A percentile compares a stretch with the other conserved stretches of the same genome.
phyloP scores from a whole-genome alignment of 2,329 filamentous ascomycete genomes.

The Aspergillus aculeatinus region DNA sequence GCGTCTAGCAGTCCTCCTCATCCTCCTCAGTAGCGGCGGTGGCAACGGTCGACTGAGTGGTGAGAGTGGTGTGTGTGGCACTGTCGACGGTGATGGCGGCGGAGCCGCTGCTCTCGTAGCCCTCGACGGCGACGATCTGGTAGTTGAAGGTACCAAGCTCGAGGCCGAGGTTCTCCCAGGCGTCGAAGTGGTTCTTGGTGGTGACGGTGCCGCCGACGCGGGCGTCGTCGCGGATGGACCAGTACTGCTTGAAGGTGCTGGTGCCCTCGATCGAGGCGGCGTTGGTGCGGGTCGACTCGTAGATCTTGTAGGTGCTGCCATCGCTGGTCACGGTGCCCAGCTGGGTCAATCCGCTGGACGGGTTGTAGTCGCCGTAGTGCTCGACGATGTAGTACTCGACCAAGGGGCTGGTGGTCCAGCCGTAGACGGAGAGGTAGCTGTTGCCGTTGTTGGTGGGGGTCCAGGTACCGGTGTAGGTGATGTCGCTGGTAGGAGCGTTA shows the following conservation, averaged over 20 bases:
- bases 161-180: constrained; percentile 35
- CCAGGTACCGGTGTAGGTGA: constrained; percentile 33
- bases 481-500: constrained; percentile 6
- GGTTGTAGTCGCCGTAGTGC: constrained; percentile 36
- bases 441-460: constrained; percentile 28
- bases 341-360: constrained; percentile 27
- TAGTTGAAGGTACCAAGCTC: constrained; percentile 37
- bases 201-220: constrained; percentile 40
- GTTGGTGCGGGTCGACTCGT: constrained; percentile 37
- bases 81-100: constrained; percentile 35
- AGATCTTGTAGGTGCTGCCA: constrained; percentile 42
- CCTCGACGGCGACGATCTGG: constrained; percentile 45
- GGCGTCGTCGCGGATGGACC: constrained; percentile 40
- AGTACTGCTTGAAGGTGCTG: constrained; percentile 46
- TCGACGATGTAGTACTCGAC: constrained; percentile 44
- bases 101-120: constrained; percentile 43
- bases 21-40: not conserved
- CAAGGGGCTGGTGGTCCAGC: constrained; percentile 41
- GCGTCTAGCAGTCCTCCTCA: constrained; percentile 1
- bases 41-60: not conserved
- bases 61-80: not conserved
- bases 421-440: constrained; percentile 40
- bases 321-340: constrained; percentile 41
- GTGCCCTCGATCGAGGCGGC: constrained; percentile 43
- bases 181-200: constrained; percentile 38